Base-by-base conservation (phyloP, 139 green algal genomes). In the Coelastrella sp. region DNA sequence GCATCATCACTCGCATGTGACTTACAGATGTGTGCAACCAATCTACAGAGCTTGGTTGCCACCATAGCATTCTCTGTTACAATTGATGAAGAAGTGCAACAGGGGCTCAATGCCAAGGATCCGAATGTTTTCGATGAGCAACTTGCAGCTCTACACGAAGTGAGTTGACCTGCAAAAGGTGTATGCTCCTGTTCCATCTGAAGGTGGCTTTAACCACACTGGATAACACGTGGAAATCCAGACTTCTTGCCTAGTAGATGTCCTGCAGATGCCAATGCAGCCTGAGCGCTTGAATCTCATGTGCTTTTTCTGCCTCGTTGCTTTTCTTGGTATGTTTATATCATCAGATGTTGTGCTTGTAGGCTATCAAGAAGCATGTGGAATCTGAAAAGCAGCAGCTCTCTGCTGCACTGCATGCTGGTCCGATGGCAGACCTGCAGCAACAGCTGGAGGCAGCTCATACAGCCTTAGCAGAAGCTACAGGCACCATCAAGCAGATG, bases 1-100 rank as follows among this genome's bases (percentile, higher is more conserved):
- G 50, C 32, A 4, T 32, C 63, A 25, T 66, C 80, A 13, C 80
- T 86, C 25, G 80, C 80, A 19, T 51, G n/a, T 32, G 80, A 86
- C 66, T 37, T 86, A 9, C n/a, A 66, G 50, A 25, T 41, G 21
- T 86, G 80, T 30, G 80, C 80, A 8, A 86, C 66, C 17, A 86
- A 86, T 35, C 66, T 86, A 35, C 80, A 86, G 80, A 78, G 80
- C 50, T 23, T 79, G 17, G 80, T 72, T 4, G 80, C 80, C 45
- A 86, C 67, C 2, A 21, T 86, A 34, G 80, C 80, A 21, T 68
- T 86, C 13, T 60, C 21, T 4, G 35, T 86, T 45, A 34, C 45
- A 13, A 21, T 72, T 2, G 32, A 3, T 0, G 27, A 74, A 23
- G 66, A 79, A 30, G 66, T 79, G 45, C 80, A 86, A 66, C 64